phyloP scores from a whole-genome alignment of 306 rosid genomes.

The Cercis canadensis region DNA sequence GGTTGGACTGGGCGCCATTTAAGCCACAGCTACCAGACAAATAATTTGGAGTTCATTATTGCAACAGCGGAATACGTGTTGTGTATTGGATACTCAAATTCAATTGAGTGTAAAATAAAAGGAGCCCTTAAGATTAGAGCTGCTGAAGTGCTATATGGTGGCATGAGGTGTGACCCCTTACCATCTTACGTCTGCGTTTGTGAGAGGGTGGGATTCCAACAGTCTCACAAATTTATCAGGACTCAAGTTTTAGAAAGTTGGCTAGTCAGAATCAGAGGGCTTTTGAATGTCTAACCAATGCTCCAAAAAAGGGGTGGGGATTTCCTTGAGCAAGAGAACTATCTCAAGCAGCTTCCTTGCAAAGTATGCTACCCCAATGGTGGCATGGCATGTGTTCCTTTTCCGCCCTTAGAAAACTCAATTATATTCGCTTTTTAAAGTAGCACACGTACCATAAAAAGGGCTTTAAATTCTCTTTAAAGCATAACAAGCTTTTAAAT shows the following conservation, averaged over 20 bases:
- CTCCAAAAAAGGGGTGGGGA: not conserved
- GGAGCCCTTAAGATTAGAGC: too few species aligned
- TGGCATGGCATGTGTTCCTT: not conserved
- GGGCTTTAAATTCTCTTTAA: not conserved
- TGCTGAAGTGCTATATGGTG: too few species aligned
- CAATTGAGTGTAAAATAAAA: too few species aligned
- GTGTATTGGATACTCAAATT: too few species aligned
- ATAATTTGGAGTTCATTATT: too few species aligned
- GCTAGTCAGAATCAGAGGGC: conserved; percentile 30
- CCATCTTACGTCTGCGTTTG: too few species aligned
- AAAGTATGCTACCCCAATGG: conserved; percentile 9
- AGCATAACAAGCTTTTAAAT: conserved; percentile 5
- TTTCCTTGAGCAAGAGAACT: conserved; percentile 15
- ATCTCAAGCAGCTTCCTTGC: conserved; percentile 27
- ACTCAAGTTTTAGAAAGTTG: not conserved
- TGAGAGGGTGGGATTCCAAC: too few species aligned
- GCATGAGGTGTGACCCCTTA: too few species aligned
- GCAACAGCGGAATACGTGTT: too few species aligned
- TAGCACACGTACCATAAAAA: conserved; percentile 8
- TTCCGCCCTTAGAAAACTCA: conserved; percentile 25
- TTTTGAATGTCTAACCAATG: conserved; percentile 24
- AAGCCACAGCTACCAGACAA: too few species aligned
- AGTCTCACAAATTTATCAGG: too few species aligned
- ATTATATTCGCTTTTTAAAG: conserved; percentile 17
- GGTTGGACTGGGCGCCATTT: too few species aligned